phyloP scores from a whole-genome alignment of 176 grass and related monocot genomes.

The Zizania latifolia region DNA sequence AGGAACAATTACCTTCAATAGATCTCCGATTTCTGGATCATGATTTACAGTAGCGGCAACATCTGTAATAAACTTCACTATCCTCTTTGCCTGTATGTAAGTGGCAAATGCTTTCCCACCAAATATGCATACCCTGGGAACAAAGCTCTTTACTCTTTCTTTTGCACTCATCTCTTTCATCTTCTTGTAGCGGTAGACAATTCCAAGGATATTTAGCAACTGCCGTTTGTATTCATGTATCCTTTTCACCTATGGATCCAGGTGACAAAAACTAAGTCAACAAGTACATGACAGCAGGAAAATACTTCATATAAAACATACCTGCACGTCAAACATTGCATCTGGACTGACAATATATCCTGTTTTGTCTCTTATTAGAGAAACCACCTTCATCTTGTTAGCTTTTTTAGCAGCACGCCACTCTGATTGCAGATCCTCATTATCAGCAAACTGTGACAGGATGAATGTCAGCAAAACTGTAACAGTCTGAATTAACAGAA shows the following conservation, averaged over 20 bases:
- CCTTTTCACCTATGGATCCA: constrained; percentile 77
- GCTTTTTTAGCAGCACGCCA: constrained; percentile 73
- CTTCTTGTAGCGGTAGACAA: constrained; percentile 96
- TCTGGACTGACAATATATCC: constrained; percentile 94
- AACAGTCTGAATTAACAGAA: constrained; percentile 5
- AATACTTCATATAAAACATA: constrained; percentile 39
- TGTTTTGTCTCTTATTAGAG: constrained; percentile 86
- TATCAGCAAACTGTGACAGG: constrained; percentile 68
- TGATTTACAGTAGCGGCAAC: constrained; percentile 88
- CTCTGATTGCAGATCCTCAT: constrained; percentile 79
- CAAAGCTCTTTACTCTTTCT: constrained; percentile 68
- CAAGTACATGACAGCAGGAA: not conserved
- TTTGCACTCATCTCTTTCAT: constrained; percentile 92
- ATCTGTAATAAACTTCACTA: constrained; percentile 96
- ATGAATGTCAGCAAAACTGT: constrained; percentile 56
- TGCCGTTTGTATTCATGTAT: constrained; percentile 99
- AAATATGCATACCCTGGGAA: constrained; percentile 94
- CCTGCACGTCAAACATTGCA: constrained; percentile 99
- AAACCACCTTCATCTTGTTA: constrained; percentile 79
- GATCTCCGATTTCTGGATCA: constrained; percentile 85
- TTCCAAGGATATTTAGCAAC: constrained; percentile 91
- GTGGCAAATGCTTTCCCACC: constrained; percentile 99
- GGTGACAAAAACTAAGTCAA: constrained; percentile 18
- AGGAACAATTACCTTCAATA: constrained; percentile 70
- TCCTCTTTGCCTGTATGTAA: constrained; percentile 95